Base-by-base conservation (phyloP, 2,329 filamentous ascomycete species). In the Dactylellina haptotyla region DNA sequence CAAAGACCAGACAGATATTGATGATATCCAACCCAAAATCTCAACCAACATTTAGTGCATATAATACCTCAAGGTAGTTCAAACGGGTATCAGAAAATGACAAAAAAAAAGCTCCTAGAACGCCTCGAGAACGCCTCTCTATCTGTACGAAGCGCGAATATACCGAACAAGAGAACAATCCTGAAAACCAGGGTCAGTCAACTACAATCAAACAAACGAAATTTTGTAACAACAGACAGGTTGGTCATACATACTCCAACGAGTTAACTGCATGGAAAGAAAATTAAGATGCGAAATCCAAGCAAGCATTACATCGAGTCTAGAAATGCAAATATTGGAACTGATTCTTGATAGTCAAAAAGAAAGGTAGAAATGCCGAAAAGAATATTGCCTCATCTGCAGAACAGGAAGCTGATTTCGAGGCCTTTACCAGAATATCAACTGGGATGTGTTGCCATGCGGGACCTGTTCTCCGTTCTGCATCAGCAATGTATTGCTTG, bases 311-410 rank as follows among this genome's bases (percentile, higher is more conserved):
- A 45, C 4, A 18, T 37, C 18, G 28, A 54, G 23, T 10, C 8
- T 3, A 16, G 18, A 20, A 50, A 18, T 10, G 14, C 16, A 43
- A 14, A 54, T 30, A 30, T 14, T 2, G 32, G 12, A 54, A 25
- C 30, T 25, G 16, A 39, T n/a, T 25, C 12, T 26, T n/a, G n/a
- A 12, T 5, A 30, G 3, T 26, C 23, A 28, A 50, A 30, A 5
- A 2, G 16, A 30, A 46, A 46, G 16, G 28, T 14, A 25, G 39
- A 50, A 61, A 30, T 25, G 53, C n/a, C 18, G 26, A 53, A 18
- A n/a, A n/a, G 25, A 34, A 23, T 53, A 70, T 39, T 70, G 65
- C 65, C 37, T 70, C 65, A 62, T 70, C 65, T 62, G 46, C 56
- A 43, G 57, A 45, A n/a, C 6, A 14, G 32, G 14, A 14, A 34